Percentiles rank a stretch among this genome's conserved stretches.
These are phyloP conservation scores for Oryza meridionalis DNA, from an alignment of 176 grass and related monocot genomes.

Conservation along the genomic window DNA sequence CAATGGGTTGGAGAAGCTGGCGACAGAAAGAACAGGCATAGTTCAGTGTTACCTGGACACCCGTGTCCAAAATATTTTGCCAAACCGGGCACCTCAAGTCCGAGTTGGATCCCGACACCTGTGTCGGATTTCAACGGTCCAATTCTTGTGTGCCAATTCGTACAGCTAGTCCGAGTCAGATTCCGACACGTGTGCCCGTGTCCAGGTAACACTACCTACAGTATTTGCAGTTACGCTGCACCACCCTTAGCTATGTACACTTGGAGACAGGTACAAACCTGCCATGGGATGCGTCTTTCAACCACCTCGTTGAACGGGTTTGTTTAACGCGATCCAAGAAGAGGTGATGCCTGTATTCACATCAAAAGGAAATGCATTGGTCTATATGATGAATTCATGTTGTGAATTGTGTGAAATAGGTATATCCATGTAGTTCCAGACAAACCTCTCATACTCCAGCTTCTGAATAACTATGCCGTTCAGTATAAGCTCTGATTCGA, in stretches of 20 bases:
- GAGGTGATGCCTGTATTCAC: constrained; percentile 45
- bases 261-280: constrained; percentile 44
- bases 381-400: background rate
- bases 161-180: no score
- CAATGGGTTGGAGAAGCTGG: background rate
- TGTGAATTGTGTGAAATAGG: background rate
- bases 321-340: constrained; percentile 51
- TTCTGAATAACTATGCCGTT: constrained; percentile 86
- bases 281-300: constrained; percentile 31
- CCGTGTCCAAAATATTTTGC: no score
- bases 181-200: no score
- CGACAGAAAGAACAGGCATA: background rate
- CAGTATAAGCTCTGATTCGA: constrained; percentile 66
- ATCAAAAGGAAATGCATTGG: background rate
- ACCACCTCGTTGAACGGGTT: constrained; percentile 58
- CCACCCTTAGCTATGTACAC: no score
- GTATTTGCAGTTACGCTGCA: no score
- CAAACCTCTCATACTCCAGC: constrained; percentile 80
- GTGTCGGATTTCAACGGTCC: no score
- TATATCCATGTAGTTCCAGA: background rate
- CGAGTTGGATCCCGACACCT: no score
- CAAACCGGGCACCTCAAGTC: no score
- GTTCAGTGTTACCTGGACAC: background rate
- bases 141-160: no score
- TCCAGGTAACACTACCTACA: no score